Base-by-base conservation (phyloP, 2,329 filamentous ascomycete genomes). In the Scedosporium apiospermum region DNA sequence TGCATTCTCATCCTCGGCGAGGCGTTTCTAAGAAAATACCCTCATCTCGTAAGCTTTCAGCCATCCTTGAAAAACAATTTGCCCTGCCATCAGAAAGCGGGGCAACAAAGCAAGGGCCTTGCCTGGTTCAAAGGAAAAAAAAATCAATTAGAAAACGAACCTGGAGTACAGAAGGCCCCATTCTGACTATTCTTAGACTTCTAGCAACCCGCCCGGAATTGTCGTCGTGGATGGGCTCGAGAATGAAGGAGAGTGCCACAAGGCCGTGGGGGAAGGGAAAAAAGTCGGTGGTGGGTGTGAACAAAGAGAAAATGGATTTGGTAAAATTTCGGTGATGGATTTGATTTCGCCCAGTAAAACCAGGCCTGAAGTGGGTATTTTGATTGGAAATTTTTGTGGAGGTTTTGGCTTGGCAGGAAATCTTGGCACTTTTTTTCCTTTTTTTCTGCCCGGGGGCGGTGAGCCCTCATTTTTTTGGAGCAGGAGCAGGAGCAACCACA, bases 1-100 rank as follows among this genome's bases (percentile, higher is more conserved):
- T 67, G 91, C 89, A 76, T 90, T 84, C 66, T 90, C 77, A 67
- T 84, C 80, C 66, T 78, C 78, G 72, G 80, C 81, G 68, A 85
- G 75, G 67, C 82, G 82, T 70, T 84, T 81, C 82, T 85, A 65
- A 44, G 16, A 18, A 46, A 34, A 5, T 16, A 34, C 6, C 65
- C 57, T n/a, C 57, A 34, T 9, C 21, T 57, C 61, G 38, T 60
- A 23, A 60, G 58, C 42, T n/a, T 60, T 44, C 23, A 26, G 16
- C 34, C 41, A 26, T 27, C 21, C 58, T 16, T 16, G n/a, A 49
- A 16, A 7, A 26, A 38, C 7, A 41, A 18, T 16, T 21, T n/a
- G 44, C 38, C 41, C 58, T 26, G 23, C 21, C 18, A 10, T 23
- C 41, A 34, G 10, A 21, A 51, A 53, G 59, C 59, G 59, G 59